Base-by-base conservation (phyloP, 495 filamentous ascomycete genomes). In the Hyphodiscus hymeniophilus region DNA sequence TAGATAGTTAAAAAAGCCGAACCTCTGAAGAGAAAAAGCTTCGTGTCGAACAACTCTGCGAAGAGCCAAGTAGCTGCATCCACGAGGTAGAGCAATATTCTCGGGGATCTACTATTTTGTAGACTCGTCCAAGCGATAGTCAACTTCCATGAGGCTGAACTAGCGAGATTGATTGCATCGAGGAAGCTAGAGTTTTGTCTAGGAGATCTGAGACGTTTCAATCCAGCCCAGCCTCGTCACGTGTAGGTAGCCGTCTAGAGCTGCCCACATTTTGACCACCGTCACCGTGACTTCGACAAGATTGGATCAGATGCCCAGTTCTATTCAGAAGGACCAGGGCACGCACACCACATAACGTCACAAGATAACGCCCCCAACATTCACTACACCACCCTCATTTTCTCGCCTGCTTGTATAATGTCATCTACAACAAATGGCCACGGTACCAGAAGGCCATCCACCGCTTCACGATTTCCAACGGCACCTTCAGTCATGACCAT, bases 401-500 rank as follows among this genome's bases (percentile, higher is more conserved):
- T 11, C 38, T 40, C 10, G 38, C 10, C 38, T 40, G 34, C 38
- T 22, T 21, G 38, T 18, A 40, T 18, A 15, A 40, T 43, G 41
- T 18, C 47, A 50, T 50, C 48, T 26, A 48, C 50, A 24, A 47
- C 54, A 44, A 21, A 42, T 32, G 17, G 34, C 21, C 53, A 58
- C 42, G 50, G 55, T 20, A 34, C 47, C 21, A 39, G 39, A 44
- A 42, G 50, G 28, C 58, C 58, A 2, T 51, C 45, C 26, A 43
- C 51, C 22, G 56, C 53, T 45, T 51, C 59, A 21, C 47, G 54
- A 52, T 50, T 39, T 20, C 67, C 67, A 43, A 75, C 77, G 26
- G 80, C 79, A 12, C 77, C 75, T 30, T 67, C 76, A 36, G 48
- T 73, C 51, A 79, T 85, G 73, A 76, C 77, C 17, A 84, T 87